Evolutionary conservation across 2,329 filamentous ascomycete species (phyloP).

Genomic region (Aspergillus melleus): DNA sequence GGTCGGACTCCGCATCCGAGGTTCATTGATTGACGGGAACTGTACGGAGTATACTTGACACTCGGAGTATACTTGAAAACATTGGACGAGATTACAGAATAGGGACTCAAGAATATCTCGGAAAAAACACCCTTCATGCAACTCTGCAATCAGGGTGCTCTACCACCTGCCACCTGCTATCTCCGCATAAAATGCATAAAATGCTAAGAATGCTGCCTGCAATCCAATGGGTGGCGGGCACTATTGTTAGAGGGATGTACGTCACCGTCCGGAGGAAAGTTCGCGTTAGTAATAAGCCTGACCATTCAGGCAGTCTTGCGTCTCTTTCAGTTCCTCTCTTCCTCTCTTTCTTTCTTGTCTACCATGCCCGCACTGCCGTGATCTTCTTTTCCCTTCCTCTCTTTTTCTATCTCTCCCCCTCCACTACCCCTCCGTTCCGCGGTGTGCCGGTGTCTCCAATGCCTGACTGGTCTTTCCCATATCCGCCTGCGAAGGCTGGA

Average conservation of each 20-base stretch:
- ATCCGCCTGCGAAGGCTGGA: conserved; percentile 53
- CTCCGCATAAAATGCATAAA: neutral
- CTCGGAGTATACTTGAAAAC: too few species aligned
- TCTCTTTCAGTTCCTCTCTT: neutral
- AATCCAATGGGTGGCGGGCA: too few species aligned
- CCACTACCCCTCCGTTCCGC: conserved; percentile 1
- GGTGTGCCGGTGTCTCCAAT: conserved; percentile 21
- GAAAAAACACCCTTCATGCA: too few species aligned
- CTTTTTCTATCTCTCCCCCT: neutral
- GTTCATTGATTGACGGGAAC: too few species aligned
- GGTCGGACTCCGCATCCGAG: too few species aligned
- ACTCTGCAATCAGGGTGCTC: too few species aligned
- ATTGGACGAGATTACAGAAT: too few species aligned
- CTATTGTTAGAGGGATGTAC: too few species aligned
- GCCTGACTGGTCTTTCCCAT: conserved; percentile 33
- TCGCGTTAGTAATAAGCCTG: neutral
- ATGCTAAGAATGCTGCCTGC: neutral
- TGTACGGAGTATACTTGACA: too few species aligned
- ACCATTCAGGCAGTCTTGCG: neutral
- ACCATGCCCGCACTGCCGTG: neutral
- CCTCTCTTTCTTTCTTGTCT: neutral
- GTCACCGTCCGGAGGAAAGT: neutral
- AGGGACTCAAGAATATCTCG: too few species aligned
- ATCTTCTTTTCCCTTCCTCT: conserved; percentile 3
- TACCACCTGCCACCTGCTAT: neutral